Conservation (phyloP, 495 filamentous ascomycete species). For the Penicillium pancosmium region DNA sequence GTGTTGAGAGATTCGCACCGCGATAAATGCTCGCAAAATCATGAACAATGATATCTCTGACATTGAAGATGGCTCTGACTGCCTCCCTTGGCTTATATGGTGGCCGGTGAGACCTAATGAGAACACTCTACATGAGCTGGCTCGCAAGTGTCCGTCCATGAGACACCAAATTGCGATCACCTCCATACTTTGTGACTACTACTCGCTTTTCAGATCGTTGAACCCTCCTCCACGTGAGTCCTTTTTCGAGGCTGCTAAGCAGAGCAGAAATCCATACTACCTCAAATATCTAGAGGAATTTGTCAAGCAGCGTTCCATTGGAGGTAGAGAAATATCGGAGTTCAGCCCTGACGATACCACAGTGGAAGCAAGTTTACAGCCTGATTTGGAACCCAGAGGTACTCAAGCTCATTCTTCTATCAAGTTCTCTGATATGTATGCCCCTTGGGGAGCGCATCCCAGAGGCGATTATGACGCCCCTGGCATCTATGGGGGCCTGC, state of each 20-base stretch:
- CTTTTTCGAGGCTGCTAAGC: slow-evolving; percentile 20
- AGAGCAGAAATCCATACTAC: slow-evolving; percentile 20
- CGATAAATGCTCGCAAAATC: slow-evolving; percentile 27
- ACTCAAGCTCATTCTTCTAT: slow-evolving; percentile 1
- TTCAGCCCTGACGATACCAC: too few species aligned
- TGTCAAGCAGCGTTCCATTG: slow-evolving; percentile 12
- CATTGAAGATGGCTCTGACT: slow-evolving; percentile 17
- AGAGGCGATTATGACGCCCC: too few species aligned
- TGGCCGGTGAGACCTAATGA: slow-evolving; percentile 14
- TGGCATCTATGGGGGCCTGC: slow-evolving; percentile 14
- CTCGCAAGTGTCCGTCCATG: slow-evolving; percentile 22
- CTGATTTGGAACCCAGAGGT: slow-evolving; percentile 25
- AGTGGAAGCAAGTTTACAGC: slow-evolving; percentile 13
- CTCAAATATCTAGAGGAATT: slow-evolving; percentile 22
- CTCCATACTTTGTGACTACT: slow-evolving; percentile 20
- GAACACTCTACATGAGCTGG: slow-evolving; percentile 17
- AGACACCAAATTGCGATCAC: slow-evolving; percentile 22
- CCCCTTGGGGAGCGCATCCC: too few species aligned
- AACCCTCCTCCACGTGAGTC: slow-evolving; percentile 17
- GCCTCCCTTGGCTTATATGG: slow-evolving; percentile 26
- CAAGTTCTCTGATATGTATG: slow-evolving; percentile 5
- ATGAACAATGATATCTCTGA: slow-evolving; percentile 27
- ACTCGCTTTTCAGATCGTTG: slow-evolving; percentile 13
- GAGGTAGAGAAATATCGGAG: too few species aligned
- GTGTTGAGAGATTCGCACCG: slow-evolving; percentile 19